Conservation (phyloP, 768 basidiomycete species). For the Saitozyma podzolica region DNA sequence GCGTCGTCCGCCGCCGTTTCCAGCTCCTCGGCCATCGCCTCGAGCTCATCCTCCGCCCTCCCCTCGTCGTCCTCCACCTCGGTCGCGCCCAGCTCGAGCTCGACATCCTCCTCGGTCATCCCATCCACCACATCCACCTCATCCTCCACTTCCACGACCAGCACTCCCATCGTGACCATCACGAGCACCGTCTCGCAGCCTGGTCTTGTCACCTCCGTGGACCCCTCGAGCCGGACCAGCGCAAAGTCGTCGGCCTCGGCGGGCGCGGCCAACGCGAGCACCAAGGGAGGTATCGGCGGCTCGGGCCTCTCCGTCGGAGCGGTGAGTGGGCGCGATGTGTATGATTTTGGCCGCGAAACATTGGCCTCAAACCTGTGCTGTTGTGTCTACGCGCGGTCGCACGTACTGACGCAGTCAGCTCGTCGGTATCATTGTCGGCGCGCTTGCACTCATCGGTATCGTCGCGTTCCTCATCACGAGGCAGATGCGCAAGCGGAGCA, state of each 20-base stretch:
- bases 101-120: conserved; percentile 11
- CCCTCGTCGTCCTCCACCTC: conserved; percentile 12
- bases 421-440: conserved; percentile 43
- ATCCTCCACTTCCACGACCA: conserved; percentile 15
- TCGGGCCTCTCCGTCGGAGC: conserved; percentile 35
- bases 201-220: conserved; percentile 10
- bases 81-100: conserved; percentile 1
- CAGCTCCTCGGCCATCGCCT: neutral
- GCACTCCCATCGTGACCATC: conserved; percentile 10
- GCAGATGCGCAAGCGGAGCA: conserved; percentile 28
- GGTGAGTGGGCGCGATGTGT: conserved; percentile 20
- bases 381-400: neutral
- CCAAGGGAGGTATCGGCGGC: conserved; percentile 32
- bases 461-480: conserved; percentile 38
- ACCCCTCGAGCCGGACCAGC: conserved; percentile 6
- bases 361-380: neutral
- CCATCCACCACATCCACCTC: conserved; percentile 12
- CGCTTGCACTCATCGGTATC: conserved; percentile 27
- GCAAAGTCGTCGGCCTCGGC: conserved; percentile 16
- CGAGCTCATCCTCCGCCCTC: neutral
- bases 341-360: neutral
- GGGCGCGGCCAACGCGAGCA: conserved; percentile 8
- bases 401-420: conserved; percentile 19
- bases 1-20: neutral
- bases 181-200: conserved; percentile 11